These are phyloP conservation scores for Apophysomyces trapeziformis DNA, from an alignment of 371 early-diverging fungal genomes.

Conservation along the genomic window DNA sequence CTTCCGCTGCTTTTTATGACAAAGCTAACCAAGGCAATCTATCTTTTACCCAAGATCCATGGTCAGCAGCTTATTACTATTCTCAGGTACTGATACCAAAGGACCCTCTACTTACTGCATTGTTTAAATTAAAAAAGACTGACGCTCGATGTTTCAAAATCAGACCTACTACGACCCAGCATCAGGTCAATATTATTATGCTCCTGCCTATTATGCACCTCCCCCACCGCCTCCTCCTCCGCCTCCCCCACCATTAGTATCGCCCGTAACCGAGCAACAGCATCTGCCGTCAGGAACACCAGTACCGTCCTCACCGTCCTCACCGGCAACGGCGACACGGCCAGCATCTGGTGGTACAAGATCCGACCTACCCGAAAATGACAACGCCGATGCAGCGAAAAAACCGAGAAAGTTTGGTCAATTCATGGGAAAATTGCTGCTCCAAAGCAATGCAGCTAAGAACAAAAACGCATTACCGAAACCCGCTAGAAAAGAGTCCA, in stretches of 20 bases:
- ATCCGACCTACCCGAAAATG: constrained; percentile 4
- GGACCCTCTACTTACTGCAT: too few species aligned
- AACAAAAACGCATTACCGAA: constrained; percentile 13
- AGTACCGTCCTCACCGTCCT: background rate
- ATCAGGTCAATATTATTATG: constrained; percentile 1
- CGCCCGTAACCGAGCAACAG: background rate
- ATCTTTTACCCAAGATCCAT: background rate
- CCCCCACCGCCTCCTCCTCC: constrained; percentile 9
- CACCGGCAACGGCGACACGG: background rate
- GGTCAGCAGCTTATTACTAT: constrained; percentile 3
- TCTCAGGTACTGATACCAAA: background rate
- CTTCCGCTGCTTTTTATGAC: background rate
- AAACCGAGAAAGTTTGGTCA: constrained; percentile 27
- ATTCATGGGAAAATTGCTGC: constrained; percentile 42
- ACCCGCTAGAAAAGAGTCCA: constrained; percentile 8
- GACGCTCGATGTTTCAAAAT: background rate
- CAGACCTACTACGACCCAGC: background rate
- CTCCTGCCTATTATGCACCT: background rate
- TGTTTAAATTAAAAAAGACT: too few species aligned
- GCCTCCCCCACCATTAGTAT: background rate
- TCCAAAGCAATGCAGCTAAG: constrained; percentile 13
- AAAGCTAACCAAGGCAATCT: background rate
- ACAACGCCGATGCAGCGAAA: background rate
- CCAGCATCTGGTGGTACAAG: background rate
- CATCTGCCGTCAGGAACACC: background rate